phyloP scores from a whole-genome alignment of 345 rosid genomes.

The rapeseed (Brassica napus) region DNA sequence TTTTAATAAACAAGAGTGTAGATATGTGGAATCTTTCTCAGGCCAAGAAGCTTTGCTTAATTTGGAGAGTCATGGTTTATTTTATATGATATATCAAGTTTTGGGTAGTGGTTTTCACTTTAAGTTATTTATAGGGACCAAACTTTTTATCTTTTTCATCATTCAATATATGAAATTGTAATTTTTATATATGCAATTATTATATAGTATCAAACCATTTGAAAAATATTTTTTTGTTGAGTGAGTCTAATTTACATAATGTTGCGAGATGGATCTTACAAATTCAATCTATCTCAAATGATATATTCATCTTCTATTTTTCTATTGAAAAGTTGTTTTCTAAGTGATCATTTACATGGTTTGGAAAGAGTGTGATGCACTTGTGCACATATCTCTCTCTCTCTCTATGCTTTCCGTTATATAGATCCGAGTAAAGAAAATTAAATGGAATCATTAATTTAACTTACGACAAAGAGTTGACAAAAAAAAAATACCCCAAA shows the following conservation, averaged over 20 bases:
- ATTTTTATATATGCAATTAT: neutral
- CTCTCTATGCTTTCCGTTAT: neutral
- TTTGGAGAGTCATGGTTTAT: neutral
- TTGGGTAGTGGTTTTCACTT: neutral
- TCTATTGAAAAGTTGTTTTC: neutral
- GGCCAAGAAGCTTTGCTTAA: neutral
- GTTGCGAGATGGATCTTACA: neutral
- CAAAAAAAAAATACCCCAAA: too few relatives aligned
- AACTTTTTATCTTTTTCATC: neutral
- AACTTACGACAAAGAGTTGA: neutral
- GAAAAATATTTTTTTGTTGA: neutral
- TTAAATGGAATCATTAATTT: too few relatives aligned
- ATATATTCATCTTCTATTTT: neutral
- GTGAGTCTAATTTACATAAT: neutral
- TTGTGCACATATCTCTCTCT: too few relatives aligned
- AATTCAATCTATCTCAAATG: neutral
- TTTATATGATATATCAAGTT: neutral
- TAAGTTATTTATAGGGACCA: neutral
- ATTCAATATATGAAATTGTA: neutral
- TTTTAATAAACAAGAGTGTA: neutral
- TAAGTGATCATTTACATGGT: neutral
- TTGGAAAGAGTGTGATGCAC: neutral
- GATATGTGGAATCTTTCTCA: neutral
- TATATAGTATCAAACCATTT: neutral
- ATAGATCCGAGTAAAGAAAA: neutral